Base-by-base conservation (phyloP, 306 rosid genomes). In the Cucurbita pepo region DNA sequence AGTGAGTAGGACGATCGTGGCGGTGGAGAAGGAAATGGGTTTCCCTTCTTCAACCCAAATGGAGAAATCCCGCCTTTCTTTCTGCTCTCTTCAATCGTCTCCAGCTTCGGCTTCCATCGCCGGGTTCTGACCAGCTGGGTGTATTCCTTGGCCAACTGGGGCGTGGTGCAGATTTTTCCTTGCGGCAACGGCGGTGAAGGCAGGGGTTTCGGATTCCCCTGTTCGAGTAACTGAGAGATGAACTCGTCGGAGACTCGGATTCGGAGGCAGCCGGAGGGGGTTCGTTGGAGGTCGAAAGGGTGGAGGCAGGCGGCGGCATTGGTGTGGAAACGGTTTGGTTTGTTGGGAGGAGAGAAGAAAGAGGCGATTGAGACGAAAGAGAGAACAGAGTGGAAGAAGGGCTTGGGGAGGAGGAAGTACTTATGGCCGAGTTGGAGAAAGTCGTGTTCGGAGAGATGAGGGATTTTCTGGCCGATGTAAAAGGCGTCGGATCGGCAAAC, bases 391-490 rank as follows among this genome's bases (percentile, higher is more conserved):
- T 79, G 75, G 77, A 83, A 83, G 8, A 79, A 77, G 8, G 78
- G 79, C 5, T 78, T 60, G 2, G 87, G 87, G 0, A 83, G 77
- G 10, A 83, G 84, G 21, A 83, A 83, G 38, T 83, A 83, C 66
- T 80, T 76, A 25, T 78, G 80, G 25, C 87, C 87, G 10, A 76
- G 78, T 19, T 77, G 80, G 19, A 83, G 84, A 51, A 71, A 71
- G 41, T 80, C 78, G 25, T 75, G 34, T 8, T 78, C 80, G 11
- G 87, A 72, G 8, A 83, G 82, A 7, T 84, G 72, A 1, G 80
- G 87, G 78, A 83, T 80, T 71, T 83, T 83, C 77, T 76, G 84
- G 5, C 87, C 87, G 38, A 83, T 80, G 77, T 80, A 83, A 52
- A 83, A 67, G 0, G 82, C 58, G 56, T 83, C 87, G 4, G 87